A percentile compares a stretch with the other conserved stretches of the same genome.
phyloP scores from a whole-genome alignment of 2,329 filamentous ascomycete species.

The Pseudogymnoascus sp. region DNA sequence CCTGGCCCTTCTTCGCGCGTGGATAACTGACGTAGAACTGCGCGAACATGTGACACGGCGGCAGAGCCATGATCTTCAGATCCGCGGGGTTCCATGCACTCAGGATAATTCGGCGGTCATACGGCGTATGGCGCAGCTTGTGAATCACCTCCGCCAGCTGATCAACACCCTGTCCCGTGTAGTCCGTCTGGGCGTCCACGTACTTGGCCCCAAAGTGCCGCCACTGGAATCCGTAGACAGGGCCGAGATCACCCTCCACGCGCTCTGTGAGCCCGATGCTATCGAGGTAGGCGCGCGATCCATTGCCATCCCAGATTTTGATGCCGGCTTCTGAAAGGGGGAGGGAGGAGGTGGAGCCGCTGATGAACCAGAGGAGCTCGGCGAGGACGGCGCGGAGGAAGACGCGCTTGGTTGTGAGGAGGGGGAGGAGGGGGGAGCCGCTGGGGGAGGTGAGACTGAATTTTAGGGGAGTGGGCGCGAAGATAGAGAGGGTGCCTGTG shows the following conservation, averaged over 20 bases:
- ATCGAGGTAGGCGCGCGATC: slow-evolving; percentile 84
- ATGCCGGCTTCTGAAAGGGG: slow-evolving; percentile 73
- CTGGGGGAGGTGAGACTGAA: slow-evolving; percentile 67
- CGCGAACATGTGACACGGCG: slow-evolving; percentile 95
- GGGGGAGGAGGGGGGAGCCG: slow-evolving; percentile 66
- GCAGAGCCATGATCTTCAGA: slow-evolving; percentile 79
- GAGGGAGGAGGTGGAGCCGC: slow-evolving; percentile 72
- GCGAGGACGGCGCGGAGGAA: slow-evolving; percentile 84
- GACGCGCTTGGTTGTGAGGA: slow-evolving; percentile 95
- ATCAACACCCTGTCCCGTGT: slow-evolving; percentile 82
- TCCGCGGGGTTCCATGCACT: slow-evolving; percentile 92
- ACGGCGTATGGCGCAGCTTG: slow-evolving; percentile 77
- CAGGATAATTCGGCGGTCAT: slow-evolving; percentile 84
- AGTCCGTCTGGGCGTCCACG: slow-evolving; percentile 70
- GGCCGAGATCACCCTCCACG: slow-evolving; percentile 82
- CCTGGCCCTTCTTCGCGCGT: slow-evolving; percentile 27
- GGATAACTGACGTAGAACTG: slow-evolving; percentile 58
- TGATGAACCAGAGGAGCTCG: slow-evolving; percentile 94
- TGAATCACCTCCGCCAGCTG: slow-evolving; percentile 86
- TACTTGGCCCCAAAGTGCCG: slow-evolving; percentile 95
- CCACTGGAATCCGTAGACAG: slow-evolving; percentile 98
- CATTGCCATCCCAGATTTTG: slow-evolving; percentile 98
- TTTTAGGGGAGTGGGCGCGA: slow-evolving; percentile 78
- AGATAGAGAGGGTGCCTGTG: slow-evolving; percentile 85
- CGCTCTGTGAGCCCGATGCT: slow-evolving; percentile 74